A percentile compares a stretch with the other conserved stretches of the same genome.
These are phyloP conservation scores for Dendrobium officinale DNA, from an alignment of 106 monocot species.

Conservation along the genomic window DNA sequence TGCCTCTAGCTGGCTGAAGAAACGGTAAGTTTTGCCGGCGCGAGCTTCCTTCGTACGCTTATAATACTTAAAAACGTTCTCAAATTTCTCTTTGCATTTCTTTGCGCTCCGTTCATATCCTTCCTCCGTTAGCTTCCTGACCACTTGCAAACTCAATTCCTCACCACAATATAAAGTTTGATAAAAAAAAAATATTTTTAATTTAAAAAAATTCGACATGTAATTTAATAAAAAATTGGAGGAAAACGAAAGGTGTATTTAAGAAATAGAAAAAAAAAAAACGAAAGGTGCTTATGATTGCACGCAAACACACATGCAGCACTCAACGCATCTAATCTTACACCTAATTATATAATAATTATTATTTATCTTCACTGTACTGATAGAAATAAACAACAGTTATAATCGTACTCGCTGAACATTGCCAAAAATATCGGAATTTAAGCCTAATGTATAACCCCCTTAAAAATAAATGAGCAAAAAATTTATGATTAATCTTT, in stretches of 20 bases:
- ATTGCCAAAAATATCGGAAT: no score
- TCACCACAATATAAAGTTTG: neutral
- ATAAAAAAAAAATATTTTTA: neutral
- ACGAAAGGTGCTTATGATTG: slow-evolving; percentile 28
- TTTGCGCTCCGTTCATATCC: slow-evolving; percentile 74
- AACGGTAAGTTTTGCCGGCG: slow-evolving; percentile 90
- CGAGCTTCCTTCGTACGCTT: slow-evolving; percentile 92
- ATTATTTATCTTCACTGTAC: neutral
- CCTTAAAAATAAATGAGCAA: no score
- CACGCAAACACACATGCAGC: slow-evolving; percentile 14
- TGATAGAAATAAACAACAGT: no score
- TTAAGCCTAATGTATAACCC: no score
- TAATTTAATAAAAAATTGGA: no score
- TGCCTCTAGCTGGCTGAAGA: slow-evolving; percentile 80
- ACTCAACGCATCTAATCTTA: slow-evolving; percentile 18
- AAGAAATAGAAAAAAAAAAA: neutral
- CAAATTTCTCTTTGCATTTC: slow-evolving; percentile 96
- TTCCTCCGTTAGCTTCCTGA: slow-evolving; percentile 67
- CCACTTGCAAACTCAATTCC: neutral
- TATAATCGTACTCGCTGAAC: no score
- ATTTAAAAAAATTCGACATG: no score
- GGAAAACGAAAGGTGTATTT: no score
- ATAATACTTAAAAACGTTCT: slow-evolving; percentile 96
- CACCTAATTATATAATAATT: slow-evolving; percentile 23
- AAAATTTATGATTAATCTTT: no score